phyloP scores from a whole-genome alignment of 2,329 filamentous ascomycete species.

The Dichotomopilus funicola region DNA sequence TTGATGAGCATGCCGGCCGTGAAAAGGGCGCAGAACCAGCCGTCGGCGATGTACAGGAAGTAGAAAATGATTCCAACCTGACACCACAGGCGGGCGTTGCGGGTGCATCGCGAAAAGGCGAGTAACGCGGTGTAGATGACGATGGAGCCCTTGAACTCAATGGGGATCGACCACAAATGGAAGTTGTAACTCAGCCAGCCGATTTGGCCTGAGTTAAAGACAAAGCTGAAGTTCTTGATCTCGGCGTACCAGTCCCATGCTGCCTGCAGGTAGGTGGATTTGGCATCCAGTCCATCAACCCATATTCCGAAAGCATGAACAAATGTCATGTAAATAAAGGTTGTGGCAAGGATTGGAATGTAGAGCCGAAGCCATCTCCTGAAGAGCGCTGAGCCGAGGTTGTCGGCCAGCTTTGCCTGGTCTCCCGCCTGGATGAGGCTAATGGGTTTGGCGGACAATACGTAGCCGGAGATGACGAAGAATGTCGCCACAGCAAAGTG shows the following conservation, averaged over 20 bases:
- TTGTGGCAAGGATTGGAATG: slow-evolving; percentile 44
- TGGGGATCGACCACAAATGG: slow-evolving; percentile 56
- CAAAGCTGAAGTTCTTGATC: slow-evolving; percentile 61
- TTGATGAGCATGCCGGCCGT: slow-evolving; percentile 52
- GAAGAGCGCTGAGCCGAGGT: slow-evolving; percentile 39
- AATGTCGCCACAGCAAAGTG: slow-evolving; percentile 54
- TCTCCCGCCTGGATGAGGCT: slow-evolving; percentile 41
- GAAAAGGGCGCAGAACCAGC: slow-evolving; percentile 53
- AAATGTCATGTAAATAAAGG: slow-evolving; percentile 44
- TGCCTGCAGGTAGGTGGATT: slow-evolving; percentile 40
- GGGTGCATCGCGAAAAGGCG: slow-evolving; percentile 49
- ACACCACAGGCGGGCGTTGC: slow-evolving; percentile 48
- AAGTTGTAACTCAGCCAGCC: slow-evolving; percentile 54
- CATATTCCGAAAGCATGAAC: slow-evolving; percentile 46
- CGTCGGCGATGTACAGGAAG: slow-evolving; percentile 60
- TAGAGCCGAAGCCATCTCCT: slow-evolving; percentile 41
- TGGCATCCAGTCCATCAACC: slow-evolving; percentile 31
- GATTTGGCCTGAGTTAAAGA: slow-evolving; percentile 46
- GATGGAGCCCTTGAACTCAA: slow-evolving; percentile 57
- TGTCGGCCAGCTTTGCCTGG: slow-evolving; percentile 35
- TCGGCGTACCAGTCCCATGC: slow-evolving; percentile 44
- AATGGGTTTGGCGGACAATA: slow-evolving; percentile 45
- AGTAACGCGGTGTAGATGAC: slow-evolving; percentile 52
- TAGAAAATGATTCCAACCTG: slow-evolving; percentile 51
- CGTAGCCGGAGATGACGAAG: slow-evolving; percentile 54